phyloP scores from a whole-genome alignment of 2,329 filamentous ascomycete genomes.

The Botrytis paeoniae region DNA sequence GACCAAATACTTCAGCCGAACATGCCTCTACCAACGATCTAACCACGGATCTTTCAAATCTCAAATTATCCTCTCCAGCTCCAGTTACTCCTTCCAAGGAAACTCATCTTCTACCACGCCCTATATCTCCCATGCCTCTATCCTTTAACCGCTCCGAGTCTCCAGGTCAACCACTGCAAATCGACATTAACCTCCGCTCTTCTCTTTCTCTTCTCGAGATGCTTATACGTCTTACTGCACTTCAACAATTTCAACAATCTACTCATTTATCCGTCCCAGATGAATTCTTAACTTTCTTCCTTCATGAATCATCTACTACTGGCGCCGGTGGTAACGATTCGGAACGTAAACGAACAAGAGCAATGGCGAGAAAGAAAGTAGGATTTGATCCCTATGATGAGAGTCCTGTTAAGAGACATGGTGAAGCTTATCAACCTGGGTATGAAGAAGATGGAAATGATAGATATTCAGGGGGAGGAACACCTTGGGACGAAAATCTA shows the following conservation, averaged over 20 bases:
- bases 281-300: constrained; percentile 72
- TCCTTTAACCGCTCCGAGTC: constrained; percentile 4
- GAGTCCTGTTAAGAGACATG: constrained; percentile 58
- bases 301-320: constrained; percentile 64
- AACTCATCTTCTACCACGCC: constrained; percentile 16
- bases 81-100: constrained; percentile 24
- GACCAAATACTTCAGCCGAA: constrained; percentile 27
- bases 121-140: constrained; percentile 13
- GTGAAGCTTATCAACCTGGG: constrained; percentile 59
- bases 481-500: constrained; percentile 25
- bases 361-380: constrained; percentile 58
- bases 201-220: constrained; percentile 71
- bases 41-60: constrained; percentile 24
- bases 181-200: constrained; percentile 55
- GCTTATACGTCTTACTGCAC: constrained; percentile 65
- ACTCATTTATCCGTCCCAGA: constrained; percentile 70
- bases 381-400: constrained; percentile 73
- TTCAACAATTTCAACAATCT: constrained; percentile 73
- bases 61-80: constrained; percentile 31
- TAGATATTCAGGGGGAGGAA: constrained; percentile 24
- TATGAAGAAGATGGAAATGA: constrained; percentile 29
- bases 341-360: constrained; percentile 56
- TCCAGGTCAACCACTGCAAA: constrained; percentile 30
- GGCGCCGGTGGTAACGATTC: constrained; percentile 62
- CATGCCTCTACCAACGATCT: constrained; percentile 21